phyloP scores from a whole-genome alignment of 2,329 filamentous ascomycete genomes.

The Emergomyces africanus region DNA sequence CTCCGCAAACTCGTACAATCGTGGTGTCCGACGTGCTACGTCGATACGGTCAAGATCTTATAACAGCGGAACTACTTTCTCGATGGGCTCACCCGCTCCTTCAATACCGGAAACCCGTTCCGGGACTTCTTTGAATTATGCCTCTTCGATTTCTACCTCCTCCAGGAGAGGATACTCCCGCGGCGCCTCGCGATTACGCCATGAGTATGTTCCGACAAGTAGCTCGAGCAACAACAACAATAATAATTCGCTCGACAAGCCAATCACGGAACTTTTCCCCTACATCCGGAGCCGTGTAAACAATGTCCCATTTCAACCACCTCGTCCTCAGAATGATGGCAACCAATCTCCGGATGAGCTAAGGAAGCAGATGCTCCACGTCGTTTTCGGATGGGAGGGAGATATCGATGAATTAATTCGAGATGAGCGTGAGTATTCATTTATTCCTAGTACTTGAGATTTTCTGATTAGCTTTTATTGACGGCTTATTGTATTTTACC shows the following conservation, averaged over 20 bases:
- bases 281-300: constrained; percentile 68
- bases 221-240: not conserved
- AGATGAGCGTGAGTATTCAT: constrained; percentile 54
- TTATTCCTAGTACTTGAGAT: not conserved
- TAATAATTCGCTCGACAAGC: constrained; percentile 51
- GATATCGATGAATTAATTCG: constrained; percentile 69
- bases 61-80: constrained; percentile 35
- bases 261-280: constrained; percentile 69
- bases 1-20: constrained; percentile 34
- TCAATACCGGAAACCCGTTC: constrained; percentile 21
- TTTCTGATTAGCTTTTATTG: constrained; percentile 9
- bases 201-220: constrained; percentile 63
- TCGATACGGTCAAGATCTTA: constrained; percentile 23
- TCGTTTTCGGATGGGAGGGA: constrained; percentile 90
- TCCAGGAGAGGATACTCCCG: constrained; percentile 28
- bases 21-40: constrained; percentile 28
- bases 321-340: constrained; percentile 44
- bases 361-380: constrained; percentile 77
- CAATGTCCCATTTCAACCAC: constrained; percentile 69
- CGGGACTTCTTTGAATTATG: constrained; percentile 32
- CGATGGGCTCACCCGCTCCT: constrained; percentile 24
- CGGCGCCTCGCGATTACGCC: constrained; percentile 56
- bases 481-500: constrained; percentile 3
- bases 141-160: constrained; percentile 35
- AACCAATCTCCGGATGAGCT: constrained; percentile 63